Evolutionary conservation across 2,329 filamentous ascomycete genomes (phyloP), one percentile per base, ranked within the genome.

Genomic region (Hyphodiscus sp.): DNA sequence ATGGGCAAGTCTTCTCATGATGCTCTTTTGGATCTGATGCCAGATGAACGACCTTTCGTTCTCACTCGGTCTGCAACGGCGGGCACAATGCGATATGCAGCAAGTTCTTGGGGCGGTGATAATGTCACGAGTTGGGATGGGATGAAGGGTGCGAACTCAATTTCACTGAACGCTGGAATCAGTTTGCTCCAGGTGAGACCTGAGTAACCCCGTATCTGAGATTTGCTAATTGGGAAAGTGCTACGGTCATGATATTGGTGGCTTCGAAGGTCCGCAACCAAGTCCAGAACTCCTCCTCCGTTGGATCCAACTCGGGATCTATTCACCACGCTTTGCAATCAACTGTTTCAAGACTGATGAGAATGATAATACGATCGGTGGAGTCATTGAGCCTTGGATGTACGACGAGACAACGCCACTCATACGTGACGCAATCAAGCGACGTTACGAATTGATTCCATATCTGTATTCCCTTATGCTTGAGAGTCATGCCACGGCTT

Each of bases 381-480:
- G 87, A 38, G 85, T 89, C 0, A 89, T 89, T 54, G 85, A 89
- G 70, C 86, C 86, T 0, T 89, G 85, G 83, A 88, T 89, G 83
- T 86, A 89, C 63, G 82, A 84, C 0, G 78, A 83, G 38, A 82
- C 83, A 26, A 82, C 83, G 0, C 79, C 78, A 0, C 68, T 85
- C 1, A 73, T 89, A 15, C 78, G 86, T 16, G 76, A 76, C 50
- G 76, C 83, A 1, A 87, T 90, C 67, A 83, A 83, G 68, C 77
- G 86, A 7, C 77, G 86, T 30, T 89, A 90, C 63, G 83, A 85
- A 58, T 73, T 89, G 51, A 78, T 89, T 9, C 86, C 86, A 0
- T 89, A 88, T 65, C 76, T 86, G 8, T 89, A 89, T 68, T 83
- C 82, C 0, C 74, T 83, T 1, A 77, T 79, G 44, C 73, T 89